Conservation (phyloP, 495 filamentous ascomycete genomes). For the Pseudevernia furfuracea region DNA sequence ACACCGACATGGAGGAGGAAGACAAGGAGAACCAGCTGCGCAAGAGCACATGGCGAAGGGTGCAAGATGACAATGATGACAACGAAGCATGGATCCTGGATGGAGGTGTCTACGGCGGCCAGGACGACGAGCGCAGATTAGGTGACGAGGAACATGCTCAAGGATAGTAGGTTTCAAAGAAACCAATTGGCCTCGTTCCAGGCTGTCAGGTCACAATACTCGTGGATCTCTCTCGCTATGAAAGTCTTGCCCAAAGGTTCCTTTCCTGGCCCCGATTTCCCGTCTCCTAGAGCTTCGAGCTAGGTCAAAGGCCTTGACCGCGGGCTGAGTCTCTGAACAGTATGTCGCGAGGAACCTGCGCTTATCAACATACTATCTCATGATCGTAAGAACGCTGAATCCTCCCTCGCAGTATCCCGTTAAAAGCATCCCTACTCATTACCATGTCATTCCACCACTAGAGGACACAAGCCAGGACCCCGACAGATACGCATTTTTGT, state of each 20-base stretch:
- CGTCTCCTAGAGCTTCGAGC: background rate
- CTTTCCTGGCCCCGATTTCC: background rate
- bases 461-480: no score
- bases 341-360: no score
- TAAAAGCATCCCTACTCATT: no score
- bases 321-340: no score
- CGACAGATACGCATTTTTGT: no score
- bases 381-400: no score
- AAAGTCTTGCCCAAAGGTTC: background rate
- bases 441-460: no score
- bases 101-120: constrained; percentile 62
- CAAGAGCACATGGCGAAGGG: constrained; percentile 68
- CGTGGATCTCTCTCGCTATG: background rate
- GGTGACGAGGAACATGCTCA: constrained; percentile 42
- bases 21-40: constrained; percentile 31
- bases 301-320: no score
- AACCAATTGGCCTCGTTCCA: background rate
- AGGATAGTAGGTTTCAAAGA: constrained; percentile 27
- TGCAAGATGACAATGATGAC: constrained; percentile 84
- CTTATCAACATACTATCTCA: no score
- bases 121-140: constrained; percentile 34
- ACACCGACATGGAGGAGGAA: constrained; percentile 33
- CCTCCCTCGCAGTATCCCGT: no score
- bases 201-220: background rate
- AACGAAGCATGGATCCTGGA: constrained; percentile 91